These are phyloP conservation scores for Leucaena leucocephala DNA, from an alignment of 306 rosid genomes.

Conservation along the genomic window DNA sequence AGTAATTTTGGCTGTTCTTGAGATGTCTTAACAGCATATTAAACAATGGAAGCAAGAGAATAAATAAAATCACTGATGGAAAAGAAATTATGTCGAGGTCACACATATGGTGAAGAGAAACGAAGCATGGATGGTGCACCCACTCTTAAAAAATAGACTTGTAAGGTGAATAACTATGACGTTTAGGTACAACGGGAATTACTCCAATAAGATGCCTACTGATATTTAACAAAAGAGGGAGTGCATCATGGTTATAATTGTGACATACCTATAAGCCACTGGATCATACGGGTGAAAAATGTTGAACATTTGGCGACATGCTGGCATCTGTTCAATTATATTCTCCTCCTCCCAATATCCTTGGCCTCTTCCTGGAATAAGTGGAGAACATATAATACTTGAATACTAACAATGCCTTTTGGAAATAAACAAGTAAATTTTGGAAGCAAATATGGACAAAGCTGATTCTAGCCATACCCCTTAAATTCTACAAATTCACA, in stretches of 20 bases:
- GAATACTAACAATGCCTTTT: conserved; percentile 7
- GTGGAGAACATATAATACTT: conserved; percentile 22
- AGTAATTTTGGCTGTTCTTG: conserved; percentile 9
- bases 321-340: conserved; percentile 90
- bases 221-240: background rate
- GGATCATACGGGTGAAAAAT: conserved; percentile 99
- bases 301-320: conserved; percentile 91
- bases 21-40: conserved; percentile 14
- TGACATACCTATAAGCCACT: conserved; percentile 87
- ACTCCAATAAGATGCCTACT: background rate
- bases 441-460: background rate
- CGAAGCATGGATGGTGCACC: background rate
- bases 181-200: background rate
- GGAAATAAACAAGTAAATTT: conserved; percentile 13
- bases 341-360: conserved; percentile 89
- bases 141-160: background rate
- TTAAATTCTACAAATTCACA: background rate
- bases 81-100: background rate
- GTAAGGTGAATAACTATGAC: background rate
- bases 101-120: background rate
- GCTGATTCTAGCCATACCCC: background rate
- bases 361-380: conserved; percentile 76
- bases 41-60: conserved; percentile 17
- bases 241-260: conserved; percentile 28
- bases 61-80: conserved; percentile 13